phyloP scores from a whole-genome alignment of 148 eudicot genomes.

The Pouteria glomerata region DNA sequence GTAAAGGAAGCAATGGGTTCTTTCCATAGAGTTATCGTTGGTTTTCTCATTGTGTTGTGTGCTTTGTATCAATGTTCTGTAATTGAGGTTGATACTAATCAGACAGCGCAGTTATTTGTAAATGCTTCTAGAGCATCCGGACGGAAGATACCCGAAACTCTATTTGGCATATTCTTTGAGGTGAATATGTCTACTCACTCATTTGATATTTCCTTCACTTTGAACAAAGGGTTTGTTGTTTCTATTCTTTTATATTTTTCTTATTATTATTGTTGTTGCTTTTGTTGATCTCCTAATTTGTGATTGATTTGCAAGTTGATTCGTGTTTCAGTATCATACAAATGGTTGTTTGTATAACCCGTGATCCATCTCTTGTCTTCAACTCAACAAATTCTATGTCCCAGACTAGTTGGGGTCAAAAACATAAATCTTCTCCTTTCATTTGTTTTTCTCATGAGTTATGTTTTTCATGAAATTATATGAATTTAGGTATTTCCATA shows the following conservation, averaged over 20 bases:
- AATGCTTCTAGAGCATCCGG: conserved; percentile 46
- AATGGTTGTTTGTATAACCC: background rate
- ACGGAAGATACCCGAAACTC: conserved; percentile 49
- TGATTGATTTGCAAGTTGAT: background rate
- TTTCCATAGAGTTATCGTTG: conserved; percentile 23
- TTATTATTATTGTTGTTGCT: background rate
- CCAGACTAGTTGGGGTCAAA: too few species aligned
- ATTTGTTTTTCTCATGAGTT: too few species aligned
- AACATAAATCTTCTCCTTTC: too few species aligned
- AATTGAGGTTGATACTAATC: conserved; percentile 42
- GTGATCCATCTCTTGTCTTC: background rate
- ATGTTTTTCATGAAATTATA: too few species aligned
- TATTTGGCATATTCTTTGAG: conserved; percentile 92
- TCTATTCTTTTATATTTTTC: too few species aligned
- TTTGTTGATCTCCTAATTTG: conserved; percentile 2
- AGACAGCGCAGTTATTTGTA: conserved; percentile 53
- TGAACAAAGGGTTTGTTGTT: too few species aligned
- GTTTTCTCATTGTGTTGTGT: conserved; percentile 31
- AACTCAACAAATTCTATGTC: too few species aligned
- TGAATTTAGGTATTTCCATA: too few species aligned
- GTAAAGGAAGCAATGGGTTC: too few species aligned
- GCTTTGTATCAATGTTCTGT: conserved; percentile 21
- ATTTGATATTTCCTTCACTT: too few species aligned
- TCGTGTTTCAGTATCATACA: background rate
- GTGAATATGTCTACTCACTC: conserved; percentile 26